These are phyloP conservation scores for Vitis rupestris DNA, from an alignment of 164 flowering plant species.

Conservation along the genomic window DNA sequence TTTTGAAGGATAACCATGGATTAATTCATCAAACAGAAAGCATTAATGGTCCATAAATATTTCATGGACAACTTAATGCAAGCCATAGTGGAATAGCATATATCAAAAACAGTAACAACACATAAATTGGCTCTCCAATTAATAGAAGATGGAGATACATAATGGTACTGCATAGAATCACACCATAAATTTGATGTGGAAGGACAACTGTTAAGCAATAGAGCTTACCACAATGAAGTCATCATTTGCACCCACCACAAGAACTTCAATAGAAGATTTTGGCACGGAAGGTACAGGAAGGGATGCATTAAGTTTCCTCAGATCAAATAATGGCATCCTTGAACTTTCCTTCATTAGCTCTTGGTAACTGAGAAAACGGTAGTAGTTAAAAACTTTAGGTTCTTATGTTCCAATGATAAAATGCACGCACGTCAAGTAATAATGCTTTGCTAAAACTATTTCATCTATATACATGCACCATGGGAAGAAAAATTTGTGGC, in stretches of 20 bases:
- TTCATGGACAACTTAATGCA: no score
- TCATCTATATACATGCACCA: no score
- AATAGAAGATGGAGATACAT: neutral
- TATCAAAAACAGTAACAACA: no score
- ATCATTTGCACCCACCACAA: constrained; percentile 75
- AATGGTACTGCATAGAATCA: neutral
- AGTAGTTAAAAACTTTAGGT: neutral
- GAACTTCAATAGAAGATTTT: constrained; percentile 46
- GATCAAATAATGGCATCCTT: constrained; percentile 84
- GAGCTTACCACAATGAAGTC: constrained; percentile 88
- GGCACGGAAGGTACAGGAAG: constrained; percentile 76
- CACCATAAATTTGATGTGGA: no score
- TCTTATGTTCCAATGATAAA: no score
- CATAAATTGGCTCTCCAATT: no score
- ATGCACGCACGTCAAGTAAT: no score
- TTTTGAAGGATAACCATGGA: neutral
- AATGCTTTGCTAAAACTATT: no score
- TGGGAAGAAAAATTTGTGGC: neutral
- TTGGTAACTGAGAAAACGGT: constrained; percentile 61
- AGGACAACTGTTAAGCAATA: neutral
- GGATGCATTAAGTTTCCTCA: constrained; percentile 79
- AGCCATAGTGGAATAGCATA: neutral
- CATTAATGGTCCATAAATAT: no score
- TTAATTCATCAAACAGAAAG: neutral
- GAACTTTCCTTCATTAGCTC: constrained; percentile 86